Percentiles rank a stretch among this genome's conserved stretches.
These are phyloP conservation scores for Rhodotorula mucilaginosa DNA, from an alignment of 1,284 basidiomycete genomes.

Conservation along the genomic window DNA sequence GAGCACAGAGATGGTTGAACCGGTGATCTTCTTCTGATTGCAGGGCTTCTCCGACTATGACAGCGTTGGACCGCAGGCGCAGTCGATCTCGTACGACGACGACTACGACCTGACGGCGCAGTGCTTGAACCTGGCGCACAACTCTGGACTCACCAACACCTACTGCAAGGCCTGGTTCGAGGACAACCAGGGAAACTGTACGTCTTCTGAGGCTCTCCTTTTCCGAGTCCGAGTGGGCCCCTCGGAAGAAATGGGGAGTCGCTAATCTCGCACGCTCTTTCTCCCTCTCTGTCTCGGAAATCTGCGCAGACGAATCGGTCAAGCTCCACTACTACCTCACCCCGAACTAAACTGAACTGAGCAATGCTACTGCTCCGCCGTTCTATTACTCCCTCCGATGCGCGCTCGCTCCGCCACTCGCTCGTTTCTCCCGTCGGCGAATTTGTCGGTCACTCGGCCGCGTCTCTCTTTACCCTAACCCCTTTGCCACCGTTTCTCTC, in stretches of 20 bases:
- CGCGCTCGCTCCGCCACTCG: too few species aligned
- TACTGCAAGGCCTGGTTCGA: neutral
- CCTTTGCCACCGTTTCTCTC: too few species aligned
- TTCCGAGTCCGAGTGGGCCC: too few species aligned
- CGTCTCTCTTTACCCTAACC: too few species aligned
- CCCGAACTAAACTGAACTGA: neutral
- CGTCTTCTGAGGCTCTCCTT: neutral
- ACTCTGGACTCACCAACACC: neutral
- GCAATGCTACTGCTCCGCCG: too few species aligned
- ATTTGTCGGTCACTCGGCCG: too few species aligned
- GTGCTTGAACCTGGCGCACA: neutral
- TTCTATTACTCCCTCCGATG: too few species aligned
- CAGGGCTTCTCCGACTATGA: neutral
- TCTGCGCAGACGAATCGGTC: neutral
- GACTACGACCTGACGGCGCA: conserved; percentile 1
- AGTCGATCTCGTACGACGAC: neutral
- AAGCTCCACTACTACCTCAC: conserved; percentile 1
- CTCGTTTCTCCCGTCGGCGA: too few species aligned
- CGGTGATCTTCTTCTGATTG: too few species aligned
- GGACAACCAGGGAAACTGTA: neutral
- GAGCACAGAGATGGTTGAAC: too few species aligned
- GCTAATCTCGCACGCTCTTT: too few species aligned
- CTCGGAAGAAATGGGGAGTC: too few species aligned
- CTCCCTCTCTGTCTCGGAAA: neutral
- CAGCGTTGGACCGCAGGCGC: neutral